Evolutionary conservation across 2,329 filamentous ascomycete species (phyloP).

Genomic region (Aspergillus sp.): DNA sequence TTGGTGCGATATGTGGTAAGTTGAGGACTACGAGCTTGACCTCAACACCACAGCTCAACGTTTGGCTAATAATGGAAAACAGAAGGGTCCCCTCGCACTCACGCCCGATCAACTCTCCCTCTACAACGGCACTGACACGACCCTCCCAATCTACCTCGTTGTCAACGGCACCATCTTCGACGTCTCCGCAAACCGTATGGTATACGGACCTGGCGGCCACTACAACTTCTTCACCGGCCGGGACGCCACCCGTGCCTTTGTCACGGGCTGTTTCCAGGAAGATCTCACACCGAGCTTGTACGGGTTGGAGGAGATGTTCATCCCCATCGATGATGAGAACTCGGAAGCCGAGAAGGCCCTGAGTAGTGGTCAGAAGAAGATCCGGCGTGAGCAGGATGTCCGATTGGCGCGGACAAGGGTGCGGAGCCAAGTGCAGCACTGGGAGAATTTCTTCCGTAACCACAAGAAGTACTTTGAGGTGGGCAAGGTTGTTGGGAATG

Average conservation of each 20-base stretch:
- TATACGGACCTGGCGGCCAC: conserved; percentile 76
- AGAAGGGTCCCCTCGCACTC: conserved; percentile 60
- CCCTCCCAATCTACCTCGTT: conserved; percentile 80
- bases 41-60: neutral
- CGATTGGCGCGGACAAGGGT: conserved; percentile 62
- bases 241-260: conserved; percentile 82
- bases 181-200: conserved; percentile 50
- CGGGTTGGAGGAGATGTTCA: conserved; percentile 81
- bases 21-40: neutral
- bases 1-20: conserved; percentile 61
- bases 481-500: conserved; percentile 60
- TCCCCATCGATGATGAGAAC: conserved; percentile 59
- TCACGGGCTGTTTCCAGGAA: conserved; percentile 87
- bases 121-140: conserved; percentile 73
- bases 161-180: conserved; percentile 68
- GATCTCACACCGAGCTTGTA: conserved; percentile 80
- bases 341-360: conserved; percentile 23
- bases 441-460: conserved; percentile 77
- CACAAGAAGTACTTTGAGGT: conserved; percentile 78
- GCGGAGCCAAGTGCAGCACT: conserved; percentile 66
- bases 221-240: conserved; percentile 84
- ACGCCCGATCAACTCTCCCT: conserved; percentile 68
- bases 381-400: conserved; percentile 58
- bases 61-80: conserved; percentile 5
- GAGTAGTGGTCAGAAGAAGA: conserved; percentile 41